Percentiles rank a stretch among this genome's conserved stretches.
These are phyloP conservation scores for Austroboletus novae-zelandiae DNA, from an alignment of 1,284 basidiomycete genomes.

Conservation along the genomic window DNA sequence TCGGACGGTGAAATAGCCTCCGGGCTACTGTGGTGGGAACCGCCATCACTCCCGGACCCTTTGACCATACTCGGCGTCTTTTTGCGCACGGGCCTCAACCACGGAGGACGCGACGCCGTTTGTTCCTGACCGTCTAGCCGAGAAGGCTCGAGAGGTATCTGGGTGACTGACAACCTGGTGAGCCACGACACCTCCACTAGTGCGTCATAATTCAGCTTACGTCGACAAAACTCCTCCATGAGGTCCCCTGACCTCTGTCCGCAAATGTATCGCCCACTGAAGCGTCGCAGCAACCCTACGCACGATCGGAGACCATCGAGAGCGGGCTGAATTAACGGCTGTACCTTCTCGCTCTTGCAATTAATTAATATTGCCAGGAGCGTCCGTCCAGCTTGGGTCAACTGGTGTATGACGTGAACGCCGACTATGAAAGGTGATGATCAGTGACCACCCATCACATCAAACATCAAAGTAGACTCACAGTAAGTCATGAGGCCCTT, in stretches of 20 bases:
- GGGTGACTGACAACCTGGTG: slow-evolving; percentile 59
- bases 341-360: slow-evolving; percentile 64
- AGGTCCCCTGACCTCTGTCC: slow-evolving; percentile 85
- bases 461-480: slow-evolving; percentile 40
- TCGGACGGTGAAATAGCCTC: slow-evolving; percentile 64
- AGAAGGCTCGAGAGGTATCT: slow-evolving; percentile 75
- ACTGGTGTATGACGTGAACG: slow-evolving; percentile 89
- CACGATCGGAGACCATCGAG: slow-evolving; percentile 84
- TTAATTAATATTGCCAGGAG: slow-evolving; percentile 82
- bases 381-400: slow-evolving; percentile 89
- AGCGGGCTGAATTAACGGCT: slow-evolving; percentile 74
- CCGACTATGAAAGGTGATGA: slow-evolving; percentile 55
- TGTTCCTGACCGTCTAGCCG: slow-evolving; percentile 54
- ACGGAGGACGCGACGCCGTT: slow-evolving; percentile 62
- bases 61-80: slow-evolving; percentile 51
- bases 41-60: slow-evolving; percentile 39
- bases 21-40: slow-evolving; percentile 59
- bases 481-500: slow-evolving; percentile 93
- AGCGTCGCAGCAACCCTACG: slow-evolving; percentile 74
- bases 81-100: slow-evolving; percentile 84
- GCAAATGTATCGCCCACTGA: slow-evolving; percentile 81
- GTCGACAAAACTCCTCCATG: slow-evolving; percentile 88
- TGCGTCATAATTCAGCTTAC: slow-evolving; percentile 49
- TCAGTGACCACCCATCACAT: slow-evolving; percentile 9
- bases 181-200: slow-evolving; percentile 6